Base-by-base conservation (phyloP, 169 alveolate species). In the Theileria equi region DNA sequence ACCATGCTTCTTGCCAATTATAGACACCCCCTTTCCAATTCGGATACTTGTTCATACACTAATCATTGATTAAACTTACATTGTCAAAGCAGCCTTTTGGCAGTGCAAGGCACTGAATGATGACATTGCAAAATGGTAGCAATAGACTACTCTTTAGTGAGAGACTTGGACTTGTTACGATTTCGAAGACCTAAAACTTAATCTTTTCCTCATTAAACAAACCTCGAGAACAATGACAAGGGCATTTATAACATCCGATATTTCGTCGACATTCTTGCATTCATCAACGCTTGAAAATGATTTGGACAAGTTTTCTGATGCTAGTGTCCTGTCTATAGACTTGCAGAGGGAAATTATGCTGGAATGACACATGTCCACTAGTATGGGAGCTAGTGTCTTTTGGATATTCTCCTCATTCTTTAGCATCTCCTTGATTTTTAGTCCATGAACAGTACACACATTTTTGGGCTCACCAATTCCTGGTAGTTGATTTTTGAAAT, bases 81-180 rank as follows among this genome's bases (percentile, higher is more conserved):
- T 60, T 26, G 17, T 44, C 26, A 60, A 60, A 60, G n/a, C 31
- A 40, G 13, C 11, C 45, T 59, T 74, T 74, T n/a, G 78, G 78
- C 10, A 74, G 73, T 26, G 84, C 77, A 16, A 74, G 43, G 23
- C 72, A 59, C 74, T 74, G 72, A 16, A 66, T 74, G 63, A 74
- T 73, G 23, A 74, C 80, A 0, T 68, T 54, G 45, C 84, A 74
- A 48, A 48, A 74, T 19, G 28, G 80, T 43, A 74, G 28, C 64
- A 74, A 23, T n/a, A 59, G 47, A 13, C 61, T 57, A 25, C 67
- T 79, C 23, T 64, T 32, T 61, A 74, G 63, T 17, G 17, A 35
- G 31, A 8, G 38, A 3, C 70, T 21, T 1, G 79, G 53, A 17
- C 28, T 41, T 19, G 84, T 64, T 8, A 64, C 60, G 25, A 64